Percentiles rank a stretch among this genome's conserved stretches.
Evolutionary conservation across 768 basidiomycete species (phyloP).

Genomic region (Panaeolus cyanescens): DNA sequence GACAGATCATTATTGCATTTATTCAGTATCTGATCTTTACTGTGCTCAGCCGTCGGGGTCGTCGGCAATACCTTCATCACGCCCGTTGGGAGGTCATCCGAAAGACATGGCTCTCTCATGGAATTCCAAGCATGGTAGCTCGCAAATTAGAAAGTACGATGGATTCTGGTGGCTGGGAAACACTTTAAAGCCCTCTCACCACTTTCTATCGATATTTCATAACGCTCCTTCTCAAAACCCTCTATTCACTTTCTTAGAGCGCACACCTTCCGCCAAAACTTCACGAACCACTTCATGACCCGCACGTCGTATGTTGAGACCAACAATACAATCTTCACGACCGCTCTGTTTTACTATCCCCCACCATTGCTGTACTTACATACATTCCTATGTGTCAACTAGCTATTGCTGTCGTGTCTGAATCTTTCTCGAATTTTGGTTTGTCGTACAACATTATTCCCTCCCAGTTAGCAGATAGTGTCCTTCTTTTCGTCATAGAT

Average conservation of each 20-base stretch:
- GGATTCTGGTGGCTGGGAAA: conserved; percentile 95
- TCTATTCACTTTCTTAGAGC: not conserved
- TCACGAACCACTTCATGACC: not conserved
- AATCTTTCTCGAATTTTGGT: not conserved
- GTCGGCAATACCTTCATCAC: conserved; percentile 83
- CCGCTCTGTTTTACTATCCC: not conserved
- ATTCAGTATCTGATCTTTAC: not conserved
- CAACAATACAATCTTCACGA: not conserved
- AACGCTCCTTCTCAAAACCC: too few species aligned
- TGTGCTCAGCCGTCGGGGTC: conserved; percentile 64
- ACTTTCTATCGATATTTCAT: too few species aligned
- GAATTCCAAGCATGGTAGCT: conserved; percentile 87
- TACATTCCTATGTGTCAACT: not conserved
- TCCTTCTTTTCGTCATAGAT: not conserved
- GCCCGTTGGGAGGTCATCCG: conserved; percentile 91
- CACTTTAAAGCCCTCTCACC: conserved; percentile 43
- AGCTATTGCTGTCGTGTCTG: not conserved
- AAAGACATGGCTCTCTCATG: conserved; percentile 87
- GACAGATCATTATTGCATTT: not conserved
- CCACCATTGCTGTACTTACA: not conserved
- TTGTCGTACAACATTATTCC: not conserved
- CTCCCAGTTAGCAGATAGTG: too few species aligned
- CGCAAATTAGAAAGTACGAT: conserved; percentile 84
- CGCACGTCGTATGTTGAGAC: not conserved
- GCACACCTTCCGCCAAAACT: not conserved